Percentiles rank a stretch among this genome's conserved stretches.
Conservation (phyloP, 371 early-diverging fungal species). For the Circinella umbellata region DNA sequence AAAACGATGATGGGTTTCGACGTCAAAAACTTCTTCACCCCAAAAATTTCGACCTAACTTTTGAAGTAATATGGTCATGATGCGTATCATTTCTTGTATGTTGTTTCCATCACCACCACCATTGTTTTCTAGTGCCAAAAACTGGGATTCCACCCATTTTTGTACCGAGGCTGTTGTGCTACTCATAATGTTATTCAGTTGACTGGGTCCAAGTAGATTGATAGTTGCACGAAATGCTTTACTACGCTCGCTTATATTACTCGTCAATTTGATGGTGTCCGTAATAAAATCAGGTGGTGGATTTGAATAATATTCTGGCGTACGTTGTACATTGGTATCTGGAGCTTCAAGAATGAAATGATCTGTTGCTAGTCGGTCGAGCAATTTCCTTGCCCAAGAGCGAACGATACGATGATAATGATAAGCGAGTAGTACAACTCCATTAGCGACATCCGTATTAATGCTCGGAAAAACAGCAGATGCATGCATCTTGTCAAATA, state of each 20-base stretch:
- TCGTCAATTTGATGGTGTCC: slow-evolving; percentile 13
- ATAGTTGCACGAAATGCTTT: slow-evolving; percentile 33
- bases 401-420: slow-evolving; percentile 42
- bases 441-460: slow-evolving; percentile 14
- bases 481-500: slow-evolving; percentile 37
- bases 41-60: slow-evolving; percentile 36
- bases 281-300: not conserved
- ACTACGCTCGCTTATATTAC: slow-evolving; percentile 36
- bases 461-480: slow-evolving; percentile 35
- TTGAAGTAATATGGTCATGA: slow-evolving; percentile 21
- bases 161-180: slow-evolving; percentile 22
- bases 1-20: slow-evolving; percentile 22
- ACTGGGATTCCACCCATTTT: slow-evolving; percentile 20
- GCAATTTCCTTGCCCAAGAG: slow-evolving; percentile 48
- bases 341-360: not conserved
- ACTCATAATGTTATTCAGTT: not conserved
- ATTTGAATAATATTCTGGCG: not conserved
- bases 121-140: not conserved
- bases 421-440: slow-evolving; percentile 29
- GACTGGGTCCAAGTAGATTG: slow-evolving; percentile 17
- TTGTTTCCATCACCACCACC: not conserved
- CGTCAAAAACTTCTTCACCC: slow-evolving; percentile 19
- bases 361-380: slow-evolving; percentile 31
- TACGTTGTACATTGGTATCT: not conserved
- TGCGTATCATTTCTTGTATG: slow-evolving; percentile 31